Evolutionary conservation across 2,329 filamentous ascomycete genomes (phyloP), one percentile per base, ranked within the genome.

Genomic region (Colletotrichum coccodes): DNA sequence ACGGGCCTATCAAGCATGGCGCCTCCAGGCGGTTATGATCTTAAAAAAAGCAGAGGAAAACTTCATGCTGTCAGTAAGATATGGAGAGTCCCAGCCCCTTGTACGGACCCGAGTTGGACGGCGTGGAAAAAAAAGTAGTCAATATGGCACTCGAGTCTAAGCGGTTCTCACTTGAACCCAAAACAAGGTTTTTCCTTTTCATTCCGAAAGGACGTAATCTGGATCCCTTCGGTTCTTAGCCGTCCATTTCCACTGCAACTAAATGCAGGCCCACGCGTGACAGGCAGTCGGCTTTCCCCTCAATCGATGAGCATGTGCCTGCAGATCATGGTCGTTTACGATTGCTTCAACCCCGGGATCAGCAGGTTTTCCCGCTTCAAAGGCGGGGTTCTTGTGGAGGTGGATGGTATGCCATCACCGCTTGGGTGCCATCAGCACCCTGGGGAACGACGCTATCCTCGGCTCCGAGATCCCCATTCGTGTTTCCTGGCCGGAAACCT

Each of bases 401-500:
- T n/a, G n/a, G n/a, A n/a, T n/a, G n/a, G n/a, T n/a, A n/a, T n/a
- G n/a, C 6, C 11, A 14, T 26, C 40, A 28, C 57, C 57, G 57
- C 42, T n/a, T 38, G 12, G 44, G 30, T 49, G 12, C 21, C 42
- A 60, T 60, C 9, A 7, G 34, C 23, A 38, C 42, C n/a, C 57
- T 46, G 26, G 28, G 28, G 40, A 23, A 47, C 12, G 6, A 47
- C 40, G 42, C 56, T 38, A 38, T 60, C 11, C 6, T 49, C 57
- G 44, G 57, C 57, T 60, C 57, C 57, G 57, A 30, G n/a, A 60
- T 38, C 57, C 57, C 57, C 57, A 21, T 47, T n/a, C 8, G 16
- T 34, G 42, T 34, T 9, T 11, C 23, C 36, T 49, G 42, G 42
- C 30, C 18, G 57, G 54, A 58, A 47, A 34, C 6, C 21, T 30